Base-by-base conservation (phyloP, 805 yeast genomes). In the Candida sithepensis region DNA sequence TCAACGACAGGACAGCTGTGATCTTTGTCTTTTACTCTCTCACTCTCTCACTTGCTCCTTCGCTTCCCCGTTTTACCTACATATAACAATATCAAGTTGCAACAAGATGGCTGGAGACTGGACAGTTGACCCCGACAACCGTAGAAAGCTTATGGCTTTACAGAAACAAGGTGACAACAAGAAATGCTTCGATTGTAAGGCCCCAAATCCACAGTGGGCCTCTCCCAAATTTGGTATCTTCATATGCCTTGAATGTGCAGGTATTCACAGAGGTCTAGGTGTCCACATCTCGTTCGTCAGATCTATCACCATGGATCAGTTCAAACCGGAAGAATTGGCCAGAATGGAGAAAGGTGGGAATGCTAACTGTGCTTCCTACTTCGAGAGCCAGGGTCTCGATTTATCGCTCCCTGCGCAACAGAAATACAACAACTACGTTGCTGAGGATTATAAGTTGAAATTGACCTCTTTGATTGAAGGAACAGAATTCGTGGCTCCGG, bases 201-300 rank as follows among this genome's bases (percentile, higher is more conserved):
- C 97, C 1, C 96, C 96, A 49, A 92, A 91, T 65, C 99, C 99
- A 9, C 99, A 94, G 67, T 94, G 99, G 99, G 97, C 98, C 2
- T 89, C 97, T 13, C 98, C 98, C 33, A 94, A 94, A 68, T 90
- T 92, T 69, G 99, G 99, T 50, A 87, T 94, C 51, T 94, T 91
- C 69, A 92, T 94, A 63, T 94, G 99, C 68, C 77, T 94, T 37
- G 99, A 94, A 65, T 94, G 99, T 73, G 99, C 99, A 18, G 99
- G 99, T 41, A 74, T 85, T 47, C 99, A 94, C 67, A 78, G 96
- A 67, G 96, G 98, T 12, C 73, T 94, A 42, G 99, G 99, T 36
- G 99, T 94, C 39, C 99, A 94, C 66, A 83, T 94, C 48, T 91
- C 97, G 38, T 94, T 94, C 72, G 98, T 94, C 33, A 78, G 99